Evolutionary conservation across 345 rosid species (phyloP), one percentile per base, ranked within the genome.

Genomic region (Linum tenue): DNA sequence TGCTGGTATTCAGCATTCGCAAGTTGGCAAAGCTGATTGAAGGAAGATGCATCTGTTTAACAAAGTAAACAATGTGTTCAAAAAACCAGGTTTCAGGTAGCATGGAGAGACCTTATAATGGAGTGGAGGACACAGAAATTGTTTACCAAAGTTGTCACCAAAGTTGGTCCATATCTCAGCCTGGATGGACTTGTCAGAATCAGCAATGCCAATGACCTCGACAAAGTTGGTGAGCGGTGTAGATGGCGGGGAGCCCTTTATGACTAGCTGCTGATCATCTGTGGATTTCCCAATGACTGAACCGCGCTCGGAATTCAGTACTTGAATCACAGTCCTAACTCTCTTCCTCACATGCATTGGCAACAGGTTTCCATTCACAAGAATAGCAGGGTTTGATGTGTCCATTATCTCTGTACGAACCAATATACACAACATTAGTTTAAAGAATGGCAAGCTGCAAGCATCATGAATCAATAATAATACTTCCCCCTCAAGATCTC

Each of bases 121-220:
- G 51, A 3, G 14, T 2, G 53, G 3, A 15, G 11, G 14, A 5
- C 3, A 9, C 14, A 15, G 53, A 44, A 16, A 43, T 2, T 3
- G 39, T 70, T 36, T 84, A 92, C 98, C 98, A 72, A 89, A 86
- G 2, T 67, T 43, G 65, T 86, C 83, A 0, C 96, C 98, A 61
- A 92, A 92, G 70, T 85, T 86, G 73, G 88, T 90, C 83, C 85
- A 86, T 31, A 72, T 61, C 40, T 90, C 89, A 72, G 97, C 90
- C 39, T 73, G 75, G 44, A 92, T 85, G 38, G 84, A 77, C 55
- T 75, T 77, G 5, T 84, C 92, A 75, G 77, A 69, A 43, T 89
- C 95, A 56, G 95, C 97, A 73, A 89, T 84, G 17, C 98, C 97
- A 74, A 87, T 81, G 60, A 92, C 88, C 77, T 89, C 98, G 37